These are phyloP conservation scores for Calcarisporium arbuscula DNA, from an alignment of 2,329 filamentous ascomycete genomes.

Conservation along the genomic window DNA sequence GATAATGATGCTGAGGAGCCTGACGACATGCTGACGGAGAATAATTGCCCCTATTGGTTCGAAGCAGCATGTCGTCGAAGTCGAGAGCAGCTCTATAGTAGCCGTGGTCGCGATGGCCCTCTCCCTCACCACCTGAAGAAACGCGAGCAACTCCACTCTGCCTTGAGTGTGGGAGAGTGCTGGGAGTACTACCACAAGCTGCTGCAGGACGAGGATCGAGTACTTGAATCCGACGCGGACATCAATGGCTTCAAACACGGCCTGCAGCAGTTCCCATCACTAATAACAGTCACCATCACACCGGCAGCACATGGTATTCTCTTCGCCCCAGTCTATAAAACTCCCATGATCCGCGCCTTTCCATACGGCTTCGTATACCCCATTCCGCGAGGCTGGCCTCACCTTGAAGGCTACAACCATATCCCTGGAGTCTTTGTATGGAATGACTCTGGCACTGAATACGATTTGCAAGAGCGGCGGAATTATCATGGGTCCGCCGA, in stretches of 20 bases:
- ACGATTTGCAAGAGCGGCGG: too few species aligned
- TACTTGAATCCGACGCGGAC: conserved; percentile 21
- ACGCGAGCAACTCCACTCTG: too few species aligned
- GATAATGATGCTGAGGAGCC: too few species aligned
- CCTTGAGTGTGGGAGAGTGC: conserved; percentile 4
- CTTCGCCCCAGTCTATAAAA: conserved; percentile 30
- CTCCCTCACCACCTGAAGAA: too few species aligned
- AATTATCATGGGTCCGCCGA: too few species aligned
- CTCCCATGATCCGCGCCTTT: conserved; percentile 34
- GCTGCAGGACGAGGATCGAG: conserved; percentile 22
- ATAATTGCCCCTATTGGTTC: too few species aligned
- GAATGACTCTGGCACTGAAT: conserved; percentile 5
- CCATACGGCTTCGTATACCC: conserved; percentile 33
- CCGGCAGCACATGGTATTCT: conserved; percentile 30
- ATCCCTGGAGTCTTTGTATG: conserved; percentile 6
- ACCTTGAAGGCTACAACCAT: not conserved
- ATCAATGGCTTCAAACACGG: conserved; percentile 24
- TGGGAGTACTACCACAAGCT: conserved; percentile 26
- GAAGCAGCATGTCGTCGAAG: too few species aligned
- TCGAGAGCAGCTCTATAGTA: too few species aligned
- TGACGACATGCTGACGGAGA: too few species aligned
- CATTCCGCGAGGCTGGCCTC: conserved; percentile 21
- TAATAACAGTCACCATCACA: conserved; percentile 31
- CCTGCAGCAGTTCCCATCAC: conserved; percentile 24
- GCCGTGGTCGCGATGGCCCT: too few species aligned